Base-by-base conservation (phyloP, 306 rosid species). In the Quercus variabilis region DNA sequence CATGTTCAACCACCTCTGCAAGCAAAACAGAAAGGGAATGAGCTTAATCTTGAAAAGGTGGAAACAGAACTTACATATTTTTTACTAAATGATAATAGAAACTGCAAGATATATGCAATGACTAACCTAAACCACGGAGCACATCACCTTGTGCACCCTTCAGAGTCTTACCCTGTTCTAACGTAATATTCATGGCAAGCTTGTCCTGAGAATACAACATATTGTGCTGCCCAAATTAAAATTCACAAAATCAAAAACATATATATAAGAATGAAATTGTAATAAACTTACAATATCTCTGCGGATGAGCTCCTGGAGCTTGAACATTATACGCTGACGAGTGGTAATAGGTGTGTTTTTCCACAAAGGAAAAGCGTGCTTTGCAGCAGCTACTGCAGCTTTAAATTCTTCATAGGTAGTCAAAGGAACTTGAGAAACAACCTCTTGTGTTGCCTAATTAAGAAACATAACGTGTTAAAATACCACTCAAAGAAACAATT, bases 371-470 rank as follows among this genome's bases (percentile, higher is more conserved):
- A 90, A 92, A 49, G 93, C 95, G 75, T 89, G 89, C 85, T 87
- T 90, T 74, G 97, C 97, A 79, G 95, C 90, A 64, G 72, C 76
- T 54, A 90, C 92, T 74, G 97, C 93, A 69, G 88, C 86, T 87
- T 90, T 90, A 79, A 90, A 90, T 81, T 92, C 97, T 76, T 85
- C 97, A 84, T 82, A 81, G 69, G 92, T 89, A 55, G 88, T 72
- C 78, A 87, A 64, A 70, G 90, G 95, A 82, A 90, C 90, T 83
- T 89, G 95, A 81, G 91, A 90, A 67, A 90, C 93, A 85, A 89
- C 84, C 79, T 92, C 93, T 86, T 90, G 97, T 75, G 97, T 90
- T 49, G 97, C 97, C 97, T 89, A 65, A 51, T 55, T 14, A 79
- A 78, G 64, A 74, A 80, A 82, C 38, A 83, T 62, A 76, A 52